Evolutionary conservation across 441 rosid species (phyloP).

Genomic region (Metrosideros polymorpha): DNA sequence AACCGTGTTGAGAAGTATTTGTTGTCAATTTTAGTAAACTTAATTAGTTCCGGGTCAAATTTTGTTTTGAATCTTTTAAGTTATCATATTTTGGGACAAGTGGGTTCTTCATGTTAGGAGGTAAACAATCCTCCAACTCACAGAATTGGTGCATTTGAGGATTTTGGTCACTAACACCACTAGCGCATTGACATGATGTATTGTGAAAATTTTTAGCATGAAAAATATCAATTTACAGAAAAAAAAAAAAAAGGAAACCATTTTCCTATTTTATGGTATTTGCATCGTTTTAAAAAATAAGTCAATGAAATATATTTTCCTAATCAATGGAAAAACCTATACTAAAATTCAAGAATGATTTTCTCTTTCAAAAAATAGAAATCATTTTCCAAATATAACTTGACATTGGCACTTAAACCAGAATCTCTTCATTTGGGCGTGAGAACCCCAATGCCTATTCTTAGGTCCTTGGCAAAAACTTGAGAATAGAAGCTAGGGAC

Average conservation of each 20-base stretch:
- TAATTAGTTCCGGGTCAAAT: not conserved
- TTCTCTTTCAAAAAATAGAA: not conserved
- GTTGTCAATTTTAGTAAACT: not conserved
- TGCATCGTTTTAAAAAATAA: not conserved
- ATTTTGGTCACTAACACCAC: not conserved
- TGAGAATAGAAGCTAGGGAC: not conserved
- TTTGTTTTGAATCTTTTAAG: not conserved
- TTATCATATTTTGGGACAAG: not conserved
- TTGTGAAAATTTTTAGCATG: not conserved
- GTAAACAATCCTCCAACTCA: not conserved
- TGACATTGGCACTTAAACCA: not conserved
- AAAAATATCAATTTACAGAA: not conserved
- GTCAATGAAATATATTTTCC: too few species aligned
- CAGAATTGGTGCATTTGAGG: not conserved
- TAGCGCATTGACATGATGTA: not conserved
- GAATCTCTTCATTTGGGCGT: not conserved
- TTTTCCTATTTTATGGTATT: not conserved
- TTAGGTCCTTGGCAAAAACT: not conserved
- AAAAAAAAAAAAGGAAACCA: too few species aligned
- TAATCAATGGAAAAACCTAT: too few species aligned
- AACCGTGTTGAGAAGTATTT: not conserved
- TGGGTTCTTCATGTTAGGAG: not conserved
- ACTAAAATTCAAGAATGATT: not conserved
- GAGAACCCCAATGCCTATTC: not conserved
- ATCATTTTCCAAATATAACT: not conserved